Evolutionary conservation across 768 basidiomycete genomes (phyloP).

Genomic region (Mycena crocata): DNA sequence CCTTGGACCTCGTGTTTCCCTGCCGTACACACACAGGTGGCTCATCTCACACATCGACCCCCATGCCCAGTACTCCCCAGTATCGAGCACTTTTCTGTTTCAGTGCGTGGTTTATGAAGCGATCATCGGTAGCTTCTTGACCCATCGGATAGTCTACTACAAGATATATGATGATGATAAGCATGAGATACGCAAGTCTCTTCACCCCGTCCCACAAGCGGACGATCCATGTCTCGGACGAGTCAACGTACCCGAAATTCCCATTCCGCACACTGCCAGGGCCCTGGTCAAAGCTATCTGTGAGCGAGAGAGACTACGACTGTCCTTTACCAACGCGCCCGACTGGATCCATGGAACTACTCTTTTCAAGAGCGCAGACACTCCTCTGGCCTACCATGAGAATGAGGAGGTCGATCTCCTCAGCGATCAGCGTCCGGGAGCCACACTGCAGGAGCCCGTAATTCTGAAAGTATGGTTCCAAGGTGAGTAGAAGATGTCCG

Average conservation of each 20-base stretch:
- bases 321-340: not conserved
- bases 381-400: too few species aligned
- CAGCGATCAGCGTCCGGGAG: not conserved
- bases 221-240: conserved; percentile 9
- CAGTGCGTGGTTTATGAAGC: too few species aligned
- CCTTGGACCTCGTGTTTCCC: too few species aligned
- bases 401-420: conserved; percentile 2
- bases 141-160: conserved; percentile 3
- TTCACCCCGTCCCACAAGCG: not conserved
- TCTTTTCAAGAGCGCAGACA: not conserved
- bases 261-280: conserved; percentile 1
- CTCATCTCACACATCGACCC: too few species aligned
- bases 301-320: conserved; percentile 5
- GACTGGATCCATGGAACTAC: too few species aligned
- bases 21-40: too few species aligned
- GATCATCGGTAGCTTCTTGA: too few species aligned
- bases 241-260: not conserved
- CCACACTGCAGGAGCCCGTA: conserved; percentile 1
- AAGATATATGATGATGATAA: conserved; percentile 15
- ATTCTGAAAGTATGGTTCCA: conserved; percentile 4
- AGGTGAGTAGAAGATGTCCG: too few species aligned
- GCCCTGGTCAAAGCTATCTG: not conserved
- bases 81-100: too few species aligned
- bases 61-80: too few species aligned
- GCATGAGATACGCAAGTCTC: not conserved